A percentile compares a stretch with the other conserved stretches of the same genome.
phyloP scores from a whole-genome alignment of 2,329 filamentous ascomycete species.

The Aspergillus awamori region DNA sequence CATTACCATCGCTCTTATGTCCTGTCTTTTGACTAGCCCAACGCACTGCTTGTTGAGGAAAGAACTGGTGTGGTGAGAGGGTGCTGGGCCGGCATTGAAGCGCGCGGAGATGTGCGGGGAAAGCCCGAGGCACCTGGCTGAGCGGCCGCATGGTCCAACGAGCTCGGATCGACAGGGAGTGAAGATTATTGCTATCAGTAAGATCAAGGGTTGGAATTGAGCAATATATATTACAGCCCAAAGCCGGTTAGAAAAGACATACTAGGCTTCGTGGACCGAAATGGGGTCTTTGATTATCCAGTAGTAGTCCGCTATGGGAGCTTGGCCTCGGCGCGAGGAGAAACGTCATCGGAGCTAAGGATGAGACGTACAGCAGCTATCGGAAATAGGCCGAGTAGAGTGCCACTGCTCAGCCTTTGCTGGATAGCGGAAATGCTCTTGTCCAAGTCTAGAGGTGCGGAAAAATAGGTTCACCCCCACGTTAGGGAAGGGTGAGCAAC shows the following conservation, averaged over 20 bases:
- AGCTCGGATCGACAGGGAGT: background rate
- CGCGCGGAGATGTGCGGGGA: conserved; percentile 32
- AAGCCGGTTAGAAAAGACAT: background rate
- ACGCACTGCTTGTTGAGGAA: conserved; percentile 19
- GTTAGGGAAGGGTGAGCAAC: background rate
- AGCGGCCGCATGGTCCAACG: conserved; percentile 27
- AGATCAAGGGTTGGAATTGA: background rate
- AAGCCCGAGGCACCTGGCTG: conserved; percentile 25
- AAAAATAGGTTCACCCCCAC: background rate
- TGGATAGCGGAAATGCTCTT: background rate
- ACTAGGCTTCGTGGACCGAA: background rate
- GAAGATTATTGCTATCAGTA: background rate
- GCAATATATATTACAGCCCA: background rate
- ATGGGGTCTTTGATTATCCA: background rate
- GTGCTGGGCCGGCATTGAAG: conserved; percentile 25
- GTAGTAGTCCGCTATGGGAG: background rate
- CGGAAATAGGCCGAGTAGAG: conserved; percentile 22
- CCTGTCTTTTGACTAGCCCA: conserved; percentile 22
- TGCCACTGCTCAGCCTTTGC: background rate
- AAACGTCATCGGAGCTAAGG: conserved; percentile 19
- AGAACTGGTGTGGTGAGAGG: conserved; percentile 14
- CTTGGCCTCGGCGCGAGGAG: background rate
- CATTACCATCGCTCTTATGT: conserved; percentile 2
- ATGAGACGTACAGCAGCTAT: conserved; percentile 14
- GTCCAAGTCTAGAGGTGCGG: background rate